Conservation (phyloP, 1,284 basidiomycete species). For the Malassezia yamatoensis region DNA sequence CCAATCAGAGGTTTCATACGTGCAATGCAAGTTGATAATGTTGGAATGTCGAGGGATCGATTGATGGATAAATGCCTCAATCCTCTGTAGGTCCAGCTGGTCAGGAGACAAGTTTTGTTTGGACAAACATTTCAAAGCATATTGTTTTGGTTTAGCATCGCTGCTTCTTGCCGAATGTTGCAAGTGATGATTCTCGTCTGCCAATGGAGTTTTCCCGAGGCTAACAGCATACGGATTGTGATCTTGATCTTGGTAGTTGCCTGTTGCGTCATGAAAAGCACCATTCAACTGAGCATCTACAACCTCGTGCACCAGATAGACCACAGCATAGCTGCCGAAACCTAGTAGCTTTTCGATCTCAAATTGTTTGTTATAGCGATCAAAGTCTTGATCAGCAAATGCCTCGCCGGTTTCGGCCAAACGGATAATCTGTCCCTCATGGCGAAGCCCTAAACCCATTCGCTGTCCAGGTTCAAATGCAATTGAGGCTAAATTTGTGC, state of each 20-base stretch:
- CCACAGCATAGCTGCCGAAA: constrained; percentile 44
- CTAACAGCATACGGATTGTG: not conserved
- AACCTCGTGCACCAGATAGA: constrained; percentile 43
- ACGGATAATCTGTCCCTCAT: constrained; percentile 37
- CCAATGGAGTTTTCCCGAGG: not conserved
- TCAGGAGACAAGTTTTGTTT: constrained; percentile 50
- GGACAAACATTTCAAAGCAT: constrained; percentile 88
- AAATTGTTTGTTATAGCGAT: constrained; percentile 27
- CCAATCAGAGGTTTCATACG: constrained; percentile 63
- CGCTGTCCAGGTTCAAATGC: constrained; percentile 35
- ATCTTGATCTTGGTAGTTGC: not conserved
- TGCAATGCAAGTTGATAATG: constrained; percentile 76
- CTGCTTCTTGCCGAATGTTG: constrained; percentile 2
- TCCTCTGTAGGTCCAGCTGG: constrained; percentile 40
- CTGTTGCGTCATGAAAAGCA: not conserved
- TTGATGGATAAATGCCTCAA: constrained; percentile 80
- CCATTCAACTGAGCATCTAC: not conserved
- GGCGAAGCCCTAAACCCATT: constrained; percentile 37
- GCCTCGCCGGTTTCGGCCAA: constrained; percentile 37
- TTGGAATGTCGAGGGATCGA: constrained; percentile 81
- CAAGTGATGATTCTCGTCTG: not conserved
- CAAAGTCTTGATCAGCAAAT: constrained; percentile 34
- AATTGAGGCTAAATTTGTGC: not conserved
- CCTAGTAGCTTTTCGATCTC: constrained; percentile 42
- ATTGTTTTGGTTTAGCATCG: constrained; percentile 54